Conservation (phyloP, 306 rosid genomes). For the Medicago truncatula region MtrunA17r5.0-ANR NC_053042.1:34142501-34143000, state of each 20-base stretch:
- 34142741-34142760: conserved; percentile 63
- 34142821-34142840: conserved; percentile 61
- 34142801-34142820: conserved; percentile 68
- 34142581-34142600: conserved; percentile 41
- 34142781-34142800: conserved; percentile 68
- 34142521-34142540: conserved; percentile 40
- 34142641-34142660: conserved; percentile 62
- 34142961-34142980: conserved; percentile 75
- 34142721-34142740: conserved; percentile 77
- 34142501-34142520: conserved; percentile 36
- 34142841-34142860: conserved; percentile 71
- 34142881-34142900: conserved; percentile 45
- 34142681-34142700: conserved; percentile 60
- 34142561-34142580: conserved; percentile 37
- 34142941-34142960: conserved; percentile 62
- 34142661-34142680: conserved; percentile 57
- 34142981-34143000: conserved; percentile 59
- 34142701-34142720: conserved; percentile 83
- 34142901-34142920: conserved; percentile 75
- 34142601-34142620: conserved; percentile 45
- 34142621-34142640: conserved; percentile 46
- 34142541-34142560: conserved; percentile 35
- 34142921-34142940: conserved; percentile 74
- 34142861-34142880: conserved; percentile 81
- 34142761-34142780: conserved; percentile 62